Evolutionary conservation across 768 basidiomycete species (phyloP).

Genomic region (Russula sp.): DNA sequence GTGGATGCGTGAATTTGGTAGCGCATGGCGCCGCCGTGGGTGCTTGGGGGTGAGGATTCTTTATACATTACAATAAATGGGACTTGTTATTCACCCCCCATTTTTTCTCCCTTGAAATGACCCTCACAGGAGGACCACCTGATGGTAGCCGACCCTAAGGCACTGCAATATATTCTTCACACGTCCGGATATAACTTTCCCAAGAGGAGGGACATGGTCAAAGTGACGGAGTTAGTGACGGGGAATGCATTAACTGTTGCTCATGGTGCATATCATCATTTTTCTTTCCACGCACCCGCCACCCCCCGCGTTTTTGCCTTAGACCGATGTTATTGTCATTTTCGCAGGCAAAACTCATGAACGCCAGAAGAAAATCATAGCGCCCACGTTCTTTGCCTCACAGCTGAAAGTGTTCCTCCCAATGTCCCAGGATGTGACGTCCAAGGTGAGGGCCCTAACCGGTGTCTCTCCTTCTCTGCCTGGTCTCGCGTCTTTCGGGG

Average conservation of each 20-base stretch:
- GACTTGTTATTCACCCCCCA: not conserved
- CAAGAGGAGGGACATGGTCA: constrained; percentile 14
- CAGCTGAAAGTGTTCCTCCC: constrained; percentile 24
- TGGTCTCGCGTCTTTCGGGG: not conserved
- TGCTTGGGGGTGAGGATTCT: constrained; percentile 17
- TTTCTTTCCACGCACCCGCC: not conserved
- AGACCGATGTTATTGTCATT: not conserved
- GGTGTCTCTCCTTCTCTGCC: not conserved
- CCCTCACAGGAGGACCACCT: not conserved
- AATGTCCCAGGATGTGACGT: constrained; percentile 19
- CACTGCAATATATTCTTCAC: constrained; percentile 27
- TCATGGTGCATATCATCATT: constrained; percentile 12
- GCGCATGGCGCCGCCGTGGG: constrained; percentile 18
- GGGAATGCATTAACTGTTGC: constrained; percentile 20
- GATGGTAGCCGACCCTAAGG: constrained; percentile 15
- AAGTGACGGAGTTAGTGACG: constrained; percentile 19
- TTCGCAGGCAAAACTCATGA: constrained; percentile 20
- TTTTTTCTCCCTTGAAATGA: not conserved
- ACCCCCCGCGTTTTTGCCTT: too few species aligned
- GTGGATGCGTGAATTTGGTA: constrained; percentile 14
- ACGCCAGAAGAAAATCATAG: constrained; percentile 24
- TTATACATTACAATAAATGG: not conserved
- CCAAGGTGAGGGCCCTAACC: constrained; percentile 17
- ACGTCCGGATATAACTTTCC: constrained; percentile 26
- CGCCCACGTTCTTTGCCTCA: constrained; percentile 23